Conservation (phyloP, 352 stramenopile species). For the Globisporangium apiculatum region DNA sequence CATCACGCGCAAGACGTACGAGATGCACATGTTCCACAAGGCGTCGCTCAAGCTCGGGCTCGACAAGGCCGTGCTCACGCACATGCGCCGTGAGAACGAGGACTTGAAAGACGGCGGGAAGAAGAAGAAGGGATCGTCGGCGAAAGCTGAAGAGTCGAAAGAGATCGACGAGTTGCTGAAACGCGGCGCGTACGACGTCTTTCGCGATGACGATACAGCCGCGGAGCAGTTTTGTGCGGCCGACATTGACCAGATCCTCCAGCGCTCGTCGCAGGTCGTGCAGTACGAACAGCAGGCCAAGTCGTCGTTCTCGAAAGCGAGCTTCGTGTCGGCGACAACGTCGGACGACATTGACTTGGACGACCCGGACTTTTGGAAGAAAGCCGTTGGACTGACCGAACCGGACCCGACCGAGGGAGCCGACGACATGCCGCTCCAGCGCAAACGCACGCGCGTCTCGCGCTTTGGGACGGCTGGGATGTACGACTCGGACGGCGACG, state of each 20-base stretch:
- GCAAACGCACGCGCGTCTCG: conserved; percentile 79
- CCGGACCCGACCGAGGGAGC: conserved; percentile 52
- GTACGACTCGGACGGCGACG: conserved; percentile 61
- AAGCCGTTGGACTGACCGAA: conserved; percentile 89
- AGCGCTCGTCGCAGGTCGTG: conserved; percentile 78
- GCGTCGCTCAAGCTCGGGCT: conserved; percentile 89
- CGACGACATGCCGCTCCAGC: conserved; percentile 67
- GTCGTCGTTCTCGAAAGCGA: conserved; percentile 89
- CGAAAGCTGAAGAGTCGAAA: conserved; percentile 81
- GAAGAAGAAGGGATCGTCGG: conserved; percentile 19
- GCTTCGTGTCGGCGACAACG: conserved; percentile 86
- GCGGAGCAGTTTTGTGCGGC: conserved; percentile 95
- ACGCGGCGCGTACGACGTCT: conserved; percentile 88
- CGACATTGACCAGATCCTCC: conserved; percentile 98
- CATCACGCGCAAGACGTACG: conserved; percentile 90
- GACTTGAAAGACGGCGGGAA: conserved; percentile 43
- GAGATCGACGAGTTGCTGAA: conserved; percentile 91
- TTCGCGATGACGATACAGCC: conserved; percentile 87
- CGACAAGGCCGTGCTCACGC: conserved; percentile 90
- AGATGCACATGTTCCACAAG: conserved; percentile 94
- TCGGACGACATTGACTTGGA: conserved; percentile 95
- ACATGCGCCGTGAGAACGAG: conserved; percentile 87
- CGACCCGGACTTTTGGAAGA: conserved; percentile 99
- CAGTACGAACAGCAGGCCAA: conserved; percentile 82
- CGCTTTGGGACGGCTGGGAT: conserved; percentile 58